Evolutionary conservation across 805 yeast genomes (phyloP).

Genomic region (Candida glaebosa): DNA sequence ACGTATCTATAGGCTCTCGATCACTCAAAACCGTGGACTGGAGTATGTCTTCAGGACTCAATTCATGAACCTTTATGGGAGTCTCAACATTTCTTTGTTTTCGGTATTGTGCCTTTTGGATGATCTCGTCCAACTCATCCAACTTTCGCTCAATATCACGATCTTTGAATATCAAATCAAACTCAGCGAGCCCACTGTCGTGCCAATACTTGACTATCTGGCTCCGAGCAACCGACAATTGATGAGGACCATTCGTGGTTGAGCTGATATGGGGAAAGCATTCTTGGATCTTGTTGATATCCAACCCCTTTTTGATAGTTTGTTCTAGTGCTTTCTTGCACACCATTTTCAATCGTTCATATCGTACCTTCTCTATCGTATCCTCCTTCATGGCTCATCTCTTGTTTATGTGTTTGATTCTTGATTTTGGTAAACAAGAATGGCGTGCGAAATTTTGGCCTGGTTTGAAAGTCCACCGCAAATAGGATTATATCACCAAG

Average conservation of each 20-base stretch:
- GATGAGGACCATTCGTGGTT: constrained; percentile 42
- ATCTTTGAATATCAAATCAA: constrained; percentile 51
- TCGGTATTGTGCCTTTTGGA: constrained; percentile 38
- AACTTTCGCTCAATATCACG: constrained; percentile 41
- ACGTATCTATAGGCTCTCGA: constrained; percentile 21
- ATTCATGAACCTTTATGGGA: constrained; percentile 26
- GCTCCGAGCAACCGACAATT: constrained; percentile 45
- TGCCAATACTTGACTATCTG: constrained; percentile 55
- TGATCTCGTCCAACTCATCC: constrained; percentile 46
- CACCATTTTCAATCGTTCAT: constrained; percentile 46
- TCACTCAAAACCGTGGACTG: constrained; percentile 24
- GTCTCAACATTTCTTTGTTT: constrained; percentile 12
- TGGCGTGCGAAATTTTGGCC: too few relatives aligned
- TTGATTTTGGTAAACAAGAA: too few relatives aligned
- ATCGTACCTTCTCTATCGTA: constrained; percentile 37
- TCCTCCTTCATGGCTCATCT: not conserved
- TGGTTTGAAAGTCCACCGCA: too few relatives aligned
- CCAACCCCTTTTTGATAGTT: constrained; percentile 45
- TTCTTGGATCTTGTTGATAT: constrained; percentile 46
- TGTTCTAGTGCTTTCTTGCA: constrained; percentile 53
- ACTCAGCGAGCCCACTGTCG: constrained; percentile 47
- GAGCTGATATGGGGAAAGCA: constrained; percentile 54
- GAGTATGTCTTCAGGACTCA: constrained; percentile 30
- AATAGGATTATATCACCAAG: too few relatives aligned
- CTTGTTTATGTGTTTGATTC: too few relatives aligned